Conservation (phyloP, 208 protist species). For the Blechomonas ayalai region DNA sequence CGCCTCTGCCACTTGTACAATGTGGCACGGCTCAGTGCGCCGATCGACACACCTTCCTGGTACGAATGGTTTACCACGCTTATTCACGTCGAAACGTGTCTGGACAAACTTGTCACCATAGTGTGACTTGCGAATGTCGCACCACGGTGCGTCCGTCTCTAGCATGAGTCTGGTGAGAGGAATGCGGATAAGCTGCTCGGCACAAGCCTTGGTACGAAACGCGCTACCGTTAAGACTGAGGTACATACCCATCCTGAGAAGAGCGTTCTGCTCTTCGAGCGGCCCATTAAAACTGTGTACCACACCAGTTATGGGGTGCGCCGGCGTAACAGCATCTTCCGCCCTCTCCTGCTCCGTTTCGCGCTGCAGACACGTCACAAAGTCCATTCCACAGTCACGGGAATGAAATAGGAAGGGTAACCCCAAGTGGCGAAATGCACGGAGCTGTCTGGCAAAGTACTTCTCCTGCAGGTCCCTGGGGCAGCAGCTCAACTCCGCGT, state of each 20-base stretch:
- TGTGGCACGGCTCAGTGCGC: conserved; percentile 88
- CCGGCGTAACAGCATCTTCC: neutral
- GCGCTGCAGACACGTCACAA: conserved; percentile 58
- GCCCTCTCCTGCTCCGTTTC: neutral
- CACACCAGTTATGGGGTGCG: conserved; percentile 40
- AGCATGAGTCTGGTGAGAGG: conserved; percentile 84
- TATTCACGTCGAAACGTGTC: conserved; percentile 45
- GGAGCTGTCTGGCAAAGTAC: conserved; percentile 65
- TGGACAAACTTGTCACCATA: conserved; percentile 65
- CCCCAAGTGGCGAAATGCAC: conserved; percentile 27
- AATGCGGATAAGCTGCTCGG: conserved; percentile 63
- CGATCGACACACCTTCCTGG: conserved; percentile 65
- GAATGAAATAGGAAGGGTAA: conserved; percentile 92
- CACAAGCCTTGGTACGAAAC: conserved; percentile 73
- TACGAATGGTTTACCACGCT: conserved; percentile 59
- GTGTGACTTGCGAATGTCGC: conserved; percentile 89
- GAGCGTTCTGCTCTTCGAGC: conserved; percentile 62
- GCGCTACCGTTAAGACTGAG: conserved; percentile 91
- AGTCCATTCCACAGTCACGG: conserved; percentile 78
- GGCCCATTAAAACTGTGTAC: conserved; percentile 95
- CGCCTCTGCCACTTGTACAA: conserved; percentile 71
- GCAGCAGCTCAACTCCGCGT: conserved; percentile 80
- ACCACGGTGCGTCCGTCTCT: conserved; percentile 94
- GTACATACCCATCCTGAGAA: conserved; percentile 76
- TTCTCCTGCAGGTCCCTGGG: conserved; percentile 61